Base-by-base conservation (phyloP, 768 basidiomycete species). In the Xerocomus brunneocitrinus region DNA sequence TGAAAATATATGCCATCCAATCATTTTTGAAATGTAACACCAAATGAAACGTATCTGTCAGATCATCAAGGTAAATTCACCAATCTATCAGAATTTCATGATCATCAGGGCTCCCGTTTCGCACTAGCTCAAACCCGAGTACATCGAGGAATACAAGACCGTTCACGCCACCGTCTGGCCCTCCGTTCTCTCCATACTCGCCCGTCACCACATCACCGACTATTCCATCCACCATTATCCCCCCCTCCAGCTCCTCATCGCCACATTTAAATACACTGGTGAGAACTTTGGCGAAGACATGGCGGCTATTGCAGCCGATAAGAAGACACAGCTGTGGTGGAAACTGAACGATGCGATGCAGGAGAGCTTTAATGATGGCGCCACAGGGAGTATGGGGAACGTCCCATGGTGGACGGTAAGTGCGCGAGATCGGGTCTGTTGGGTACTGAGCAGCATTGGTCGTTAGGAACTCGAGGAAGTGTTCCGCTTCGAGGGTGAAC, bases 261-360 rank as follows among this genome's bases (percentile, higher is more conserved):
- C 87, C n/a, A 82, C 76, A 42, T 86, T 91, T 76, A 86, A 86
- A 61, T 90, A 90, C 61, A 80, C 74, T 0, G 89, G 88, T 0
- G 54, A 70, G 3, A 79, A 91, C 58, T 89, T 79, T 36, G 80
- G 78, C 39, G 71, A 57, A 13, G 89, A 90, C 60, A 89, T 90
- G 87, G 74, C 71, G 34, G 73, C 64, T 22, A 76, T 89, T 28
- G 83, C 76, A 3, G 79, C 80, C 16, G 85, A 88, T 63, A 74
- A 79, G 14, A 82, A 84, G 62, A 91, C 87, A n/a, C 78, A 77
- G 65, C 66, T 78, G 54, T 91, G 89, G 89, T 90, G 89, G 89
- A 71, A 74, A 59, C 65, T 89, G 41, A 90, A 87, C 0, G 89
- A 89, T 65, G 73, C 62, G 4, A 87, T 91, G 87, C 89, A 91